Percentiles rank a stretch among this genome's conserved stretches.
Conservation (phyloP, 352 stramenopile genomes). For the Peronosclerospora sorghi region DNA sequence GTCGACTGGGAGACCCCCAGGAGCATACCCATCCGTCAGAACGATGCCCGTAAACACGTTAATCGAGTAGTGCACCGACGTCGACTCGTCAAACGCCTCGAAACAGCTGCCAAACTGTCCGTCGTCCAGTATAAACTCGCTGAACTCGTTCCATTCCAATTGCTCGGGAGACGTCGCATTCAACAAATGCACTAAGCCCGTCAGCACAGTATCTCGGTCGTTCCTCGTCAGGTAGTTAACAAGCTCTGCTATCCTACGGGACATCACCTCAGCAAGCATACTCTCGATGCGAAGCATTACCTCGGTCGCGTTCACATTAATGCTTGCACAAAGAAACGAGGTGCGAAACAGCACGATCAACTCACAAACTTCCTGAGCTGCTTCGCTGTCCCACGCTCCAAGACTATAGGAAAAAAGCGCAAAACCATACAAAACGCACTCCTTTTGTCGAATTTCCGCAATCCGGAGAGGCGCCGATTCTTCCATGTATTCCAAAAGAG, state of each 20-base stretch:
- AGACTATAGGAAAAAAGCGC: slow-evolving; percentile 25
- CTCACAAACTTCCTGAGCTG: slow-evolving; percentile 25
- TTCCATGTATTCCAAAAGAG: background rate
- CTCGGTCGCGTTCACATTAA: slow-evolving; percentile 10
- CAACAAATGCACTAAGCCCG: slow-evolving; percentile 17
- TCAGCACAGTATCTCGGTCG: slow-evolving; percentile 2
- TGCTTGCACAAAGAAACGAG: slow-evolving; percentile 15
- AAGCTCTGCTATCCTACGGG: slow-evolving; percentile 11
- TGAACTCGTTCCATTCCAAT: slow-evolving; percentile 17
- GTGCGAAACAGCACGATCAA: slow-evolving; percentile 38
- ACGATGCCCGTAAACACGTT: slow-evolving; percentile 40
- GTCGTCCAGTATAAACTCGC: background rate
- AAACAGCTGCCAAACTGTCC: no score
- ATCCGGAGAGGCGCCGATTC: slow-evolving; percentile 6
- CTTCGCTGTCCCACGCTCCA: slow-evolving; percentile 4
- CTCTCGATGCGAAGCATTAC: slow-evolving; percentile 11
- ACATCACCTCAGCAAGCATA: slow-evolving; percentile 32
- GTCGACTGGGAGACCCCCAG: slow-evolving; percentile 20
- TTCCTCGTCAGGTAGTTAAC: slow-evolving; percentile 5
- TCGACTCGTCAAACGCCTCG: slow-evolving; percentile 7
- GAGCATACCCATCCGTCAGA: slow-evolving; percentile 27
- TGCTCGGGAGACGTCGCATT: slow-evolving; percentile 6
- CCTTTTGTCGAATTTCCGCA: slow-evolving; percentile 16
- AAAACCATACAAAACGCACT: no score
- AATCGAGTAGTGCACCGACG: slow-evolving; percentile 24